A percentile compares a stretch with the other conserved stretches of the same genome.
These are phyloP conservation scores for Mucor indicus DNA, from an alignment of 371 early-diverging fungal species.

Conservation along the genomic window DNA sequence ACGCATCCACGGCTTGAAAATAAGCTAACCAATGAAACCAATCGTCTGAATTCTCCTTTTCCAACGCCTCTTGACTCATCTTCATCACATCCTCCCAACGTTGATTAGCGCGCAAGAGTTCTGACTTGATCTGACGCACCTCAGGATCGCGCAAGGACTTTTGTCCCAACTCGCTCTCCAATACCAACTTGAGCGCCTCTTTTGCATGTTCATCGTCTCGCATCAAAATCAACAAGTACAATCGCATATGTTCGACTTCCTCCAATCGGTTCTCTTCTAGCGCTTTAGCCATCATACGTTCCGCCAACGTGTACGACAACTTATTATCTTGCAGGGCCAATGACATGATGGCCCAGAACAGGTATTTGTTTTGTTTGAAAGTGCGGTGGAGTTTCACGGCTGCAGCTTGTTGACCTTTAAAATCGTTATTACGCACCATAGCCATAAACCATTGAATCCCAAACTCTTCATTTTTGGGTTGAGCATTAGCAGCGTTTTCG, in stretches of 20 bases:
- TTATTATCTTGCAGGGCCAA: slow-evolving; percentile 59
- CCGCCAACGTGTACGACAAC: slow-evolving; percentile 72
- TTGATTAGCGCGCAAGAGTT: slow-evolving; percentile 45
- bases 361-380: slow-evolving; percentile 75
- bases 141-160: slow-evolving; percentile 67
- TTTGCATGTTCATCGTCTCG: slow-evolving; percentile 59
- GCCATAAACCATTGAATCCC: slow-evolving; percentile 85
- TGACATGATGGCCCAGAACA: slow-evolving; percentile 88
- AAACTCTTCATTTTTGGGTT: slow-evolving; percentile 74
- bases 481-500: slow-evolving; percentile 60
- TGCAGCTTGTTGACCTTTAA: slow-evolving; percentile 77
- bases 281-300: slow-evolving; percentile 84
- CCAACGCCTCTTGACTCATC: slow-evolving; percentile 38
- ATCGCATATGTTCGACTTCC: slow-evolving; percentile 60
- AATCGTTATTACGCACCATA: slow-evolving; percentile 68
- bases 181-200: slow-evolving; percentile 59
- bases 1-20: slow-evolving; percentile 54
- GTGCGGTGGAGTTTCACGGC: slow-evolving; percentile 80
- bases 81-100: slow-evolving; percentile 43
- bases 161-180: slow-evolving; percentile 54
- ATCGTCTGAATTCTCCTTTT: slow-evolving; percentile 62
- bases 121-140: slow-evolving; percentile 59
- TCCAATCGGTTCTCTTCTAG: slow-evolving; percentile 61
- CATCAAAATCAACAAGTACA: slow-evolving; percentile 67
- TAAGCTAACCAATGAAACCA: slow-evolving; percentile 68